Base-by-base conservation (phyloP, 176 grass and related monocot species). In the Poa pratensis region DNA sequence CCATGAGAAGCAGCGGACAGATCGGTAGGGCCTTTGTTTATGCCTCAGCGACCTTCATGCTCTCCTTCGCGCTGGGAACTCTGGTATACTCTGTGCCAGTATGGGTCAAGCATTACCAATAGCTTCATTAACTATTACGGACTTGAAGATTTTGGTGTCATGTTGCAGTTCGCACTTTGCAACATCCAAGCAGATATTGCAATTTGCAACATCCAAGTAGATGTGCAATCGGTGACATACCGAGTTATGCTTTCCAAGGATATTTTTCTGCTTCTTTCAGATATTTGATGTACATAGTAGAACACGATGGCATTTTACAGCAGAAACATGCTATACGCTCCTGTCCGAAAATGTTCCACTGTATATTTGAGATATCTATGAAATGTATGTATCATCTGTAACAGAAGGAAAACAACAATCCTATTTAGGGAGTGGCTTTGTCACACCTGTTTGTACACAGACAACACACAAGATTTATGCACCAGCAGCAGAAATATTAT, bases 31-130 rank as follows among this genome's bases (percentile, higher is more conserved):
- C 93, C 53, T 92, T 91, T 28, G 69, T 87, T 48, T 98, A 96
- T 90, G 86, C 90, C 3, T n/a, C 83, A 28, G 63, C 72, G 8
- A 98, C 96, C 22, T 88, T 95, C 28, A 2, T 94, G 9, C 61
- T 90, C 49, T 98, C 96, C 16, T 98, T 98, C 82, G 28, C 80
- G 55, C 62, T 98, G 32, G 96, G 93, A 49, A 96, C 93, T 86
- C 88, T 95, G 51, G 69, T 98, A 39, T 98, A 88, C 76, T 96
- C 91, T 0, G 84, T 98, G 67, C 93, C 96, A 73, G 86, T 96
- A 61, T 98, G 96, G 96, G 76, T 80, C 34, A 58, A 87, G 57
- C 82, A 89, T 64, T 84, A 83, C 77, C 28, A 46, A 85, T 83
- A 83, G 69, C 81, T 73, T 83, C 69, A 34, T 39, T 50, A 76